Conservation (phyloP, 306 rosid species). For the Biancaea sappan region DNA sequence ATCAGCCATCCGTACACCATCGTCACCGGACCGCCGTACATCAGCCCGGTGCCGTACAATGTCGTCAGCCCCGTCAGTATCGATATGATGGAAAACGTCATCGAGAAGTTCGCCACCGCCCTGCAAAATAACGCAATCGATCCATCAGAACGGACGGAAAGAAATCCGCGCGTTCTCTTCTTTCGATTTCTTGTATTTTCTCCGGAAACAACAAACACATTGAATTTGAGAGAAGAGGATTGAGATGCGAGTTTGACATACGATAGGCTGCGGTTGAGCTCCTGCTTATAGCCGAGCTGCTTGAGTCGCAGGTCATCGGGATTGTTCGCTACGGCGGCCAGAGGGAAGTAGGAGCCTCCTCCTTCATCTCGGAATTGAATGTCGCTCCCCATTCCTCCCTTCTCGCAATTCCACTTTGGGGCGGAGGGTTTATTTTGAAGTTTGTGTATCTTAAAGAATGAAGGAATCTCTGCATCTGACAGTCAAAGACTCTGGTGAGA, state of each 20-base stretch:
- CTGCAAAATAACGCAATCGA: not conserved
- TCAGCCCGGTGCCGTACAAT: not conserved
- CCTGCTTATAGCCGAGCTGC: slow-evolving; percentile 22
- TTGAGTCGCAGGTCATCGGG: not conserved
- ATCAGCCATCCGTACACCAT: slow-evolving; percentile 14
- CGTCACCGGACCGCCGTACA: not conserved
- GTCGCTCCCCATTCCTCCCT: not conserved
- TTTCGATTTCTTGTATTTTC: not conserved
- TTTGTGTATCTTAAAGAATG: not conserved
- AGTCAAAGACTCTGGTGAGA: not conserved
- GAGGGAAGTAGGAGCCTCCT: not conserved
- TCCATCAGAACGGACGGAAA: not conserved
- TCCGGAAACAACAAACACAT: not conserved
- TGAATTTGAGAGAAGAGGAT: not conserved
- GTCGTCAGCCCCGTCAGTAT: slow-evolving; percentile 10
- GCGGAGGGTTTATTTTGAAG: no score
- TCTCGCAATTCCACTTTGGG: not conserved
- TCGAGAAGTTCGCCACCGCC: slow-evolving; percentile 8
- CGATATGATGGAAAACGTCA: not conserved
- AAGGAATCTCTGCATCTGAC: not conserved
- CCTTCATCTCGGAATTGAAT: not conserved
- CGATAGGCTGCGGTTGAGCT: slow-evolving; percentile 14
- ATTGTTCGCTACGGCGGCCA: not conserved
- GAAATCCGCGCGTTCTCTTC: not conserved
- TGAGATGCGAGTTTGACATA: not conserved